Base-by-base conservation (phyloP, 805 yeast species). In the Blastobotrys peoriensis region DNA sequence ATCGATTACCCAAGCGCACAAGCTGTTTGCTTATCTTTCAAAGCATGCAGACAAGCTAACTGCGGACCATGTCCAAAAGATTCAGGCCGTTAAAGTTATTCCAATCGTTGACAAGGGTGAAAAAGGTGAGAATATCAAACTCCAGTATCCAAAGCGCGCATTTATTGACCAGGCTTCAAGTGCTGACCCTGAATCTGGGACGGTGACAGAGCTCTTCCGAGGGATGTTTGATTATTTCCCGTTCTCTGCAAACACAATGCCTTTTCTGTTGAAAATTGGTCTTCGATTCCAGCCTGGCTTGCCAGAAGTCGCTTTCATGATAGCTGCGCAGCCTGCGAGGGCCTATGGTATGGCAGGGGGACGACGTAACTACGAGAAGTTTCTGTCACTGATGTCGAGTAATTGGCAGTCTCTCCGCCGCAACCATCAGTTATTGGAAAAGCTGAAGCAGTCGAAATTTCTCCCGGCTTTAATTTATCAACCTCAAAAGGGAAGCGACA, bases 211-310 rank as follows among this genome's bases (percentile, higher is more conserved):
- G 10, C 46, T 53, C 38, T 59, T 54, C 38, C 40, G 49, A 15
- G 51, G 43, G 5, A 51, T 59, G 23, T 62, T 62, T 41, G 59
- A 56, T 38, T 62, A 56, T 44, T 55, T 59, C 25, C 28, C 33
- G 9, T 47, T 53, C 36, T 48, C 54, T 3, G 37, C 45, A 3
- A 46, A 51, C 4, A 56, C 66, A 3, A 43, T 40, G 13, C 63
- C 66, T 1, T 67, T 67, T 44, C 48, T 67, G 22, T 42, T 43
- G 10, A 44, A 41, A 4, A 46, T 65, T 13, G 70, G 70, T 1
- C 62, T 66, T 2, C 46, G 64, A 3, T 56, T 57, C 17, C 49
- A 53, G 30, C 71, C 70, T 1, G 52, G 52, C n/a, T 41, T 57
- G 2, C 25, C 44, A 1, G 68, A 67, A 40, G 49, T 64, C 4